These are phyloP conservation scores for Narthecium ossifragum DNA, from an alignment of 106 monocot species.

Conservation along the genomic window DNA sequence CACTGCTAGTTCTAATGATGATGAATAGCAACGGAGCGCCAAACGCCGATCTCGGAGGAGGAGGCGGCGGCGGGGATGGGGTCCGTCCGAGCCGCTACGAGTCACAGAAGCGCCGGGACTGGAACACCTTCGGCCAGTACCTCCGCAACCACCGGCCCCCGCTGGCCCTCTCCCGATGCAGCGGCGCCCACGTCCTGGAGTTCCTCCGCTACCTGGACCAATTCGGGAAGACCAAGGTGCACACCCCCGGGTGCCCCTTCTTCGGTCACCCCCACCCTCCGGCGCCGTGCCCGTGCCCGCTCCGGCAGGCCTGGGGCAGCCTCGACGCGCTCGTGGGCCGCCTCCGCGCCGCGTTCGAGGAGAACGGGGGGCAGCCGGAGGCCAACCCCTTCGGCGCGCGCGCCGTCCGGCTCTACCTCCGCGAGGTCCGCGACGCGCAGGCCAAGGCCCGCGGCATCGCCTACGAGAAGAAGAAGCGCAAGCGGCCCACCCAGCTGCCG, in stretches of 20 bases:
- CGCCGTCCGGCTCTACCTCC: conserved; percentile 1
- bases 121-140: conserved; percentile 2
- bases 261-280: conserved; percentile 10
- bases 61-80: background rate
- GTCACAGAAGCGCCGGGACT: background rate
- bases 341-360: conserved; percentile 23
- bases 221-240: conserved; percentile 9
- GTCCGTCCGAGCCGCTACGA: conserved; percentile 2
- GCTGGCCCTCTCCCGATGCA: conserved; percentile 3
- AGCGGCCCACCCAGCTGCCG: background rate
- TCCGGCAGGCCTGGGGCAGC: conserved; percentile 19
- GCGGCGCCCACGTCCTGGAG: conserved; percentile 1
- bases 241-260: conserved; percentile 4
- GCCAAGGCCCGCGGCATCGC: conserved; percentile 5
- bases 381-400: conserved; percentile 21
- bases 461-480: conserved; percentile 5
- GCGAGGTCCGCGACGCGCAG: background rate
- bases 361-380: conserved; percentile 13
- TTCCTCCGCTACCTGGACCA: conserved; percentile 1
- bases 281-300: conserved; percentile 17
- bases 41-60: too few species aligned
- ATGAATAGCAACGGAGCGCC: too few species aligned
- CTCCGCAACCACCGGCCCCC: background rate
- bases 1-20: too few species aligned
- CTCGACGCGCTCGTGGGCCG: conserved; percentile 26